Base-by-base conservation (phyloP, 805 yeast species). In the Hanseniaspora pseudoguilliermondii region DNA sequence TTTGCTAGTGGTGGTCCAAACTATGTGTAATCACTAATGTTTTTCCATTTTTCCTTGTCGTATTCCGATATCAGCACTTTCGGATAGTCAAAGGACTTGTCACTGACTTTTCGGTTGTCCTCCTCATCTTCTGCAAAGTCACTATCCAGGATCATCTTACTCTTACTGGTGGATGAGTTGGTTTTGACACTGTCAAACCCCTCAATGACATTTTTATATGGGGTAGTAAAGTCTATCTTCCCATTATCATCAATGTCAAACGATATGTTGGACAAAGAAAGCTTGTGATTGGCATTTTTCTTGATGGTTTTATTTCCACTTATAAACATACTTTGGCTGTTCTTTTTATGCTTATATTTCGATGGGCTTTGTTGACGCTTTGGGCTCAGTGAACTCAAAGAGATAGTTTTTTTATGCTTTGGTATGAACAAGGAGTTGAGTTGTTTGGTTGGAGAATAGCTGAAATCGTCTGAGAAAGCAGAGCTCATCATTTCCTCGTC, bases 1-100 rank as follows among this genome's bases (percentile, higher is more conserved):
- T 8, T 15, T 32, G 35, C 7, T 32, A 3, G 35, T 11, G 35
- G 15, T 25, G 15, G 9, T 23, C 29, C 7, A 3, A 27, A 23
- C 21, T 42, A 50, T 6, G 54, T 23, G 15, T 53, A 46, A 32
- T 55, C 58, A 21, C 50, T 55, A 25, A 59, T 55, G n/a, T 63
- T 61, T 25, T 64, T 61, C 71, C 71, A 66, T 55, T 66, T 65
- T 54, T 69, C 72, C 44, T 68, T 63, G 48, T 69, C 72, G 46
- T 69, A 69, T 57, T 69, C 69, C 49, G 71, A 63, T 48, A 64
- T 61, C 2, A 66, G 62, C 15, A 60, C 49, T 16, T 39, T 23
- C 4, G 58, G 55, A 25, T 50, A 56, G 8, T 56, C 53, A 41
- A 54, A 47, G 2, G 57, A 54, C 13, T 47, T 54, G 11, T 47